These are phyloP conservation scores for Curvularia eragrostidis DNA, from an alignment of 2,329 filamentous ascomycete genomes.

Conservation along the genomic window DNA sequence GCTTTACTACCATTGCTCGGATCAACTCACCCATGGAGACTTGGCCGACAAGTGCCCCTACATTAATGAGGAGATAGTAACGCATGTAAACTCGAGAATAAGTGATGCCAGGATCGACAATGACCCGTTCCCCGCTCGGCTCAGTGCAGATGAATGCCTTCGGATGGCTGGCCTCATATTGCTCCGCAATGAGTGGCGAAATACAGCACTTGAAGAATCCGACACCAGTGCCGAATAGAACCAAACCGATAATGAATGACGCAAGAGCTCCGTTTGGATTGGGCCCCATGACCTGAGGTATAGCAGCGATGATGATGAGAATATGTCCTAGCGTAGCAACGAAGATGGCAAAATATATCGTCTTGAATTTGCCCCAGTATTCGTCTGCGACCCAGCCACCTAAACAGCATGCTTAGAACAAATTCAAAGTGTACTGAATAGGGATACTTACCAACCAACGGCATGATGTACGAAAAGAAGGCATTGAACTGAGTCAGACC, in stretches of 20 bases:
- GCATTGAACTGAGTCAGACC: slow-evolving; percentile 33
- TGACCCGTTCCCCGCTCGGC: slow-evolving; percentile 67
- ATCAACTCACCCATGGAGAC: slow-evolving; percentile 60
- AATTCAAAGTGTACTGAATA: not conserved
- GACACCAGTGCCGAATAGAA: slow-evolving; percentile 53
- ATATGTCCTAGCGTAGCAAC: slow-evolving; percentile 65
- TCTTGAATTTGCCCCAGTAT: slow-evolving; percentile 66
- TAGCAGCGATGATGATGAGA: slow-evolving; percentile 60
- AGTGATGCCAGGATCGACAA: slow-evolving; percentile 71
- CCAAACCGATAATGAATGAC: slow-evolving; percentile 57
- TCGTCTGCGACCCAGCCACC: slow-evolving; percentile 65
- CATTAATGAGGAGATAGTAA: slow-evolving; percentile 75
- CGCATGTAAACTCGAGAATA: slow-evolving; percentile 70
- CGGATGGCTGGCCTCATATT: slow-evolving; percentile 64
- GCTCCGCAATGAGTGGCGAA: slow-evolving; percentile 72
- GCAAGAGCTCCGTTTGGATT: slow-evolving; percentile 51
- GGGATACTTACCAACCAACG: slow-evolving; percentile 29
- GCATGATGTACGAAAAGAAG: slow-evolving; percentile 35
- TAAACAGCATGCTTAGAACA: slow-evolving; percentile 55
- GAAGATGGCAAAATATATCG: slow-evolving; percentile 61
- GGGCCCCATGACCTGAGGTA: slow-evolving; percentile 53
- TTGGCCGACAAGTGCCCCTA: slow-evolving; percentile 67
- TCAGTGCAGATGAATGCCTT: slow-evolving; percentile 58
- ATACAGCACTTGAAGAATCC: slow-evolving; percentile 52
- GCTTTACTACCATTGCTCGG: not conserved